Evolutionary conservation across 768 basidiomycete species (phyloP).

Genomic region (Serendipita sp.): DNA sequence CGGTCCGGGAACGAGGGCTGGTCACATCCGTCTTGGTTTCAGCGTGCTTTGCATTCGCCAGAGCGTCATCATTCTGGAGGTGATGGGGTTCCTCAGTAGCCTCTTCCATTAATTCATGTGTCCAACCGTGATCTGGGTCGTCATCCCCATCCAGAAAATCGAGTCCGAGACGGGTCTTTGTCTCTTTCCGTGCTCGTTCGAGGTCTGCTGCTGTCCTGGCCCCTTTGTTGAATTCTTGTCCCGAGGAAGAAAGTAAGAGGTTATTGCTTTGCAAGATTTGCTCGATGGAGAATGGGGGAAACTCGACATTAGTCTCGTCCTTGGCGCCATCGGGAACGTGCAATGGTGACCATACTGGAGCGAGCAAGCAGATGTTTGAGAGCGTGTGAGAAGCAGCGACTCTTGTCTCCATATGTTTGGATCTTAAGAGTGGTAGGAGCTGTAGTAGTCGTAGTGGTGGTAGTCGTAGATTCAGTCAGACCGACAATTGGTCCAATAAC

Average conservation of each 20-base stretch:
- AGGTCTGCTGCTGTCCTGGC: constrained; percentile 63
- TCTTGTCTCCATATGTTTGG: constrained; percentile 83
- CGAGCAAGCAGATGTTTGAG: constrained; percentile 68
- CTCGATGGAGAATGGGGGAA: constrained; percentile 58
- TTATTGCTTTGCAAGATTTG: constrained; percentile 61
- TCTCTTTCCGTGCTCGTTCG: constrained; percentile 73
- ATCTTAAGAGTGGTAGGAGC: constrained; percentile 83
- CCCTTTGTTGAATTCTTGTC: constrained; percentile 70
- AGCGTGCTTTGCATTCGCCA: not conserved
- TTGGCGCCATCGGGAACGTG: constrained; percentile 18
- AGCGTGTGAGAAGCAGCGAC: constrained; percentile 78
- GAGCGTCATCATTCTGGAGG: not conserved
- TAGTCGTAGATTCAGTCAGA: not conserved
- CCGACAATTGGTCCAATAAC: not conserved
- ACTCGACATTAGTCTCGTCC: constrained; percentile 28
- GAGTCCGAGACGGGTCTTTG: constrained; percentile 73
- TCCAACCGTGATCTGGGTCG: constrained; percentile 58
- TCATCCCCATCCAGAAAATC: constrained; percentile 54
- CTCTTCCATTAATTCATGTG: constrained; percentile 46
- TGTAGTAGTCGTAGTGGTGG: constrained; percentile 17
- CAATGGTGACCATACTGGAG: constrained; percentile 66
- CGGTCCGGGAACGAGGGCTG: not conserved
- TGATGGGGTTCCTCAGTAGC: constrained; percentile 22
- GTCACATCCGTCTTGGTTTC: not conserved
- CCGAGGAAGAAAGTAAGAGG: constrained; percentile 77